A percentile compares a stretch with the other conserved stretches of the same genome.
phyloP scores from a whole-genome alignment of 2,329 filamentous ascomycete species.

The Trichoderma lentiforme region DNA sequence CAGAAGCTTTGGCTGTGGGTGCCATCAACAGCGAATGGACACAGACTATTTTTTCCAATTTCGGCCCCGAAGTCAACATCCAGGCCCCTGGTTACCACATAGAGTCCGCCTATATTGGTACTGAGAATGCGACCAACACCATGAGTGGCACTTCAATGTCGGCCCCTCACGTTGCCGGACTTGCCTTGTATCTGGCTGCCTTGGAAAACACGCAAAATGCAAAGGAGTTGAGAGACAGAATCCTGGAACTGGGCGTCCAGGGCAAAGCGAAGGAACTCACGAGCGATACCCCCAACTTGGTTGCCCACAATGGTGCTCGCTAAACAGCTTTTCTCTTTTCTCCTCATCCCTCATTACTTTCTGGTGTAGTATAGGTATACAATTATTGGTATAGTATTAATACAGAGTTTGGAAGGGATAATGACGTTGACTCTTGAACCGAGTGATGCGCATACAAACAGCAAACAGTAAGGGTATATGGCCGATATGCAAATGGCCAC shows the following conservation, averaged over 20 bases:
- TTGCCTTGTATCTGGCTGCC: conserved; percentile 54
- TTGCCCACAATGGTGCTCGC: conserved; percentile 46
- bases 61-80: conserved; percentile 46
- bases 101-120: conserved; percentile 45
- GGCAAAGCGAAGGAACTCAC: conserved; percentile 35
- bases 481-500: neutral
- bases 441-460: neutral
- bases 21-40: conserved; percentile 41
- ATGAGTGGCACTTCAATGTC: conserved; percentile 63
- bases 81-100: conserved; percentile 49
- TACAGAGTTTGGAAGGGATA: neutral
- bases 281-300: conserved; percentile 40
- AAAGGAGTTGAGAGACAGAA: conserved; percentile 39
- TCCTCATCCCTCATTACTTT: neutral
- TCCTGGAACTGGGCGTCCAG: conserved; percentile 41
- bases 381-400: neutral
- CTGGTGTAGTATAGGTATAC: neutral
- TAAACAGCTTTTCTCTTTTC: neutral
- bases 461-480: neutral
- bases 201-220: conserved; percentile 40
- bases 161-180: conserved; percentile 56
- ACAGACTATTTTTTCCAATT: conserved; percentile 49
- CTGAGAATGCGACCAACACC: conserved; percentile 39
- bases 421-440: neutral
- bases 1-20: conserved; percentile 49